Conservation (phyloP, 1,284 basidiomycete species). For the Pseudozyma sp. region DNA sequence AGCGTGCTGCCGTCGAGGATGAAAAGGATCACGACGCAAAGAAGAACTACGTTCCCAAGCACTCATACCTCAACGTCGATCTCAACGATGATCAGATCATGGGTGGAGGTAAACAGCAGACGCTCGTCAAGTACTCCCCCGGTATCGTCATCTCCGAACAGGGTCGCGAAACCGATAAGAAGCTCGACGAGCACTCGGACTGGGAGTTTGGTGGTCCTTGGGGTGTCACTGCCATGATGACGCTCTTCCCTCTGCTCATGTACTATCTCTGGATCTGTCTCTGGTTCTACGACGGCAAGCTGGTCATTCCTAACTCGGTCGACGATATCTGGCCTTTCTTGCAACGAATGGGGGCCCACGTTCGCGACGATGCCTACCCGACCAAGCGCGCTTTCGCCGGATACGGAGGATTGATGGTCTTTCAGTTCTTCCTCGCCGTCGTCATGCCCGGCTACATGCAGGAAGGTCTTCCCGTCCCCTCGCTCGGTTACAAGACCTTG, state of each 20-base stretch:
- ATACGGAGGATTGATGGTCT: constrained; percentile 87
- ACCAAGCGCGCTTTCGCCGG: constrained; percentile 78
- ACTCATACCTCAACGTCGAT: constrained; percentile 61
- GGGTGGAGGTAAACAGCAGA: constrained; percentile 63
- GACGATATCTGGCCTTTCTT: constrained; percentile 85
- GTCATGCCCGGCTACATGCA: constrained; percentile 92
- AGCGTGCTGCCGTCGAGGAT: constrained; percentile 40
- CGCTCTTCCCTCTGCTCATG: constrained; percentile 90
- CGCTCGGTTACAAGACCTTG: constrained; percentile 81
- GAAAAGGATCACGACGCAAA: constrained; percentile 28
- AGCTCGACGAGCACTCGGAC: constrained; percentile 65
- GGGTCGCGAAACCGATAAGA: constrained; percentile 64
- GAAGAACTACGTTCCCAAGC: constrained; percentile 51
- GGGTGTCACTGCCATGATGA: constrained; percentile 93
- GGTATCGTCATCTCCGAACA: constrained; percentile 67
- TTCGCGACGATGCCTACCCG: constrained; percentile 89
- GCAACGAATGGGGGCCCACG: constrained; percentile 82
- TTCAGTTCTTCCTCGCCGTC: constrained; percentile 89
- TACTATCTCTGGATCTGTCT: constrained; percentile 99
- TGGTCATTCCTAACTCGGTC: constrained; percentile 80
- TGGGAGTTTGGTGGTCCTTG: constrained; percentile 92
- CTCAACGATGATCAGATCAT: constrained; percentile 66
- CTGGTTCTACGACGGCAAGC: constrained; percentile 91
- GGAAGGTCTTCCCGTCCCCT: constrained; percentile 74
- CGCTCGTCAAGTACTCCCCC: constrained; percentile 59